These are phyloP conservation scores for Xylaria intraflava DNA, from an alignment of 495 filamentous ascomycete species.

Conservation along the genomic window DNA sequence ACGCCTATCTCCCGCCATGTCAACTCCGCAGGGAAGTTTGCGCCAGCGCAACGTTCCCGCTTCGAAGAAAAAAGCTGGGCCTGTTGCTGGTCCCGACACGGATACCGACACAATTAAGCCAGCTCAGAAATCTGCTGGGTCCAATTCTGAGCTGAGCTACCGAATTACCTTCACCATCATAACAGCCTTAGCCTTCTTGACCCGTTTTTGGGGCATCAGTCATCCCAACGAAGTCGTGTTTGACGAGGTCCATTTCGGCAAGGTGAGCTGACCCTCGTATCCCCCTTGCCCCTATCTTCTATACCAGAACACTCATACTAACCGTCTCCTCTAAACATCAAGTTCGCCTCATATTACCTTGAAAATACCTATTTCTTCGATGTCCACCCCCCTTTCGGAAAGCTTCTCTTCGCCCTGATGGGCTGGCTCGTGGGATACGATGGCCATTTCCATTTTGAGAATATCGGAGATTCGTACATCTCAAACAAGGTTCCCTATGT, in stretches of 20 bases:
- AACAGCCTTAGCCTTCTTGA: conserved; percentile 78
- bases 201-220: conserved; percentile 88
- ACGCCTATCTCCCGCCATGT: conserved; percentile 28
- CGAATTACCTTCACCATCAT: conserved; percentile 71
- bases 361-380: conserved; percentile 99
- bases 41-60: conserved; percentile 47
- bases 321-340: conserved; percentile 9
- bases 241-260: conserved; percentile 99
- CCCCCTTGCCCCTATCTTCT: neutral
- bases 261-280: conserved; percentile 52
- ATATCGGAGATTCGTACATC: conserved; percentile 98
- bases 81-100: conserved; percentile 32
- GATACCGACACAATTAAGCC: conserved; percentile 40
- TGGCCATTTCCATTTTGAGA: conserved; percentile 96
- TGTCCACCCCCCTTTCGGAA: conserved; percentile 95
- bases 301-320: conserved; percentile 7
- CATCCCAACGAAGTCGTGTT: conserved; percentile 97
- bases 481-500: conserved; percentile 95
- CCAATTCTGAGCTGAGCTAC: conserved; percentile 69
- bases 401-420: conserved; percentile 83
- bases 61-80: conserved; percentile 38
- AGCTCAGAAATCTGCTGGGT: conserved; percentile 18
- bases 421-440: conserved; percentile 96
- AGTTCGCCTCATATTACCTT: conserved; percentile 97
- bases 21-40: conserved; percentile 44